phyloP scores from a whole-genome alignment of 495 filamentous ascomycete species.

The Penicillium tannophilum region DNA sequence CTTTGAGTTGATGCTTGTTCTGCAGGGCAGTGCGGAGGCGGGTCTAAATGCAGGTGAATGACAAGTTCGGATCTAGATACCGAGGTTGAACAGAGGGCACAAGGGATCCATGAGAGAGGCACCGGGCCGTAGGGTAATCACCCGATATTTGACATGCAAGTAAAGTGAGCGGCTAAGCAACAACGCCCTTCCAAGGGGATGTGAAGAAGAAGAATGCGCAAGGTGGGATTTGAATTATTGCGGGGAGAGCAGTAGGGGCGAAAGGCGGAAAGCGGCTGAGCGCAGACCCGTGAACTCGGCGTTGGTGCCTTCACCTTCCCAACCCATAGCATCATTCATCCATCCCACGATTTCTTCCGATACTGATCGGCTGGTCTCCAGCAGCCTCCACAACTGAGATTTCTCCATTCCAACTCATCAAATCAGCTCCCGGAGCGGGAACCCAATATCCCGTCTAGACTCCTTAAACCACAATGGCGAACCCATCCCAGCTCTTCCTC shows the following conservation, averaged over 20 bases:
- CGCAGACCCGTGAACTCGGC: slow-evolving; percentile 21
- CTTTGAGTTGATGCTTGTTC: background rate
- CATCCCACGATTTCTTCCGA: slow-evolving; percentile 8
- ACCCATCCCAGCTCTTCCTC: slow-evolving; percentile 56
- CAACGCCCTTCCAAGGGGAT: background rate
- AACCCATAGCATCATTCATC: slow-evolving; percentile 14
- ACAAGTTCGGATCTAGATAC: slow-evolving; percentile 20
- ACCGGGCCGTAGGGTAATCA: slow-evolving; percentile 10
- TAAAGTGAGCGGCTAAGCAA: background rate
- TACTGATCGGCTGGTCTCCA: slow-evolving; percentile 3
- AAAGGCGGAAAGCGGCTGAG: slow-evolving; percentile 31
- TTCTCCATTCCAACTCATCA: background rate
- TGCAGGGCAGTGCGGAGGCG: slow-evolving; percentile 8
- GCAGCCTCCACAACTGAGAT: slow-evolving; percentile 1
- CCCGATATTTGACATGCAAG: background rate
- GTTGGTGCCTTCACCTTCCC: slow-evolving; percentile 18
- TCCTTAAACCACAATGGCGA: slow-evolving; percentile 50
- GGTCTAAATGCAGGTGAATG: slow-evolving; percentile 16
- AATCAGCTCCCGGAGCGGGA: slow-evolving; percentile 6
- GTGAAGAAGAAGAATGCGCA: slow-evolving; percentile 9
- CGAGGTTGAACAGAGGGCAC: slow-evolving; percentile 22
- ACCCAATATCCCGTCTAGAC: slow-evolving; percentile 10
- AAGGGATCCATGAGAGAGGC: slow-evolving; percentile 26
- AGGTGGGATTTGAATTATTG: slow-evolving; percentile 8
- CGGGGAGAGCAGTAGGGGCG: slow-evolving; percentile 19